These are phyloP conservation scores for Leccinum rimulosum DNA, from an alignment of 768 basidiomycete genomes.

Conservation along the genomic window DNA sequence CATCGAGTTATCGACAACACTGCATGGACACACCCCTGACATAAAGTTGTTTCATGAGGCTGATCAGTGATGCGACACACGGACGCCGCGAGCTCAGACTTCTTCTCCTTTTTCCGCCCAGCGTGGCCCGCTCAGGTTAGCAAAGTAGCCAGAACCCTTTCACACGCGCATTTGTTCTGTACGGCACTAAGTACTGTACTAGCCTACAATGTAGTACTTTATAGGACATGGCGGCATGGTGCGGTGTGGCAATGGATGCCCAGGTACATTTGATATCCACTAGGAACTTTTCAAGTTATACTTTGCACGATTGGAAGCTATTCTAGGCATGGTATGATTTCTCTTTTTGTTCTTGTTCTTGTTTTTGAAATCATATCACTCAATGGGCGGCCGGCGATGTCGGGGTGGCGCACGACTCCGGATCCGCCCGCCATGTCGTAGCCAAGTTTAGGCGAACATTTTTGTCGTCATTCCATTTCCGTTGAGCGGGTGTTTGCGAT, in stretches of 20 bases:
- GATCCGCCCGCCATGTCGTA: not conserved
- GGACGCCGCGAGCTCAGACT: not conserved
- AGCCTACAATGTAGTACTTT: not conserved
- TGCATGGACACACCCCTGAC: not conserved
- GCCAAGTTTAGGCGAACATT: not conserved
- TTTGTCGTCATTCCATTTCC: not conserved
- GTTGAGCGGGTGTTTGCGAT: not conserved
- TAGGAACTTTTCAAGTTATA: not conserved
- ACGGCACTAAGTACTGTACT: not conserved
- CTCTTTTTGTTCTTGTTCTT: not conserved
- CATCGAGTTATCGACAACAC: not conserved
- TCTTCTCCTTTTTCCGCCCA: not conserved
- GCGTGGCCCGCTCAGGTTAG: not conserved
- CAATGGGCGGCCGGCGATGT: not conserved
- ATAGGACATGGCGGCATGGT: not conserved
- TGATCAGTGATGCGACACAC: not conserved
- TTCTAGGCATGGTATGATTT: not conserved
- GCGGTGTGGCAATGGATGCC: no score
- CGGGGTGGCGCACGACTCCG: not conserved
- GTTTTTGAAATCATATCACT: not conserved
- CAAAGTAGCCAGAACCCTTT: constrained; percentile 6
- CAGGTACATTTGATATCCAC: not conserved
- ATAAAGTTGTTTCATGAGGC: not conserved
- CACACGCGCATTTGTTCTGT: not conserved
- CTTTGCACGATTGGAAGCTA: not conserved